Evolutionary conservation across 805 yeast species (phyloP).

Genomic region (Kuraishia borneana): DNA sequence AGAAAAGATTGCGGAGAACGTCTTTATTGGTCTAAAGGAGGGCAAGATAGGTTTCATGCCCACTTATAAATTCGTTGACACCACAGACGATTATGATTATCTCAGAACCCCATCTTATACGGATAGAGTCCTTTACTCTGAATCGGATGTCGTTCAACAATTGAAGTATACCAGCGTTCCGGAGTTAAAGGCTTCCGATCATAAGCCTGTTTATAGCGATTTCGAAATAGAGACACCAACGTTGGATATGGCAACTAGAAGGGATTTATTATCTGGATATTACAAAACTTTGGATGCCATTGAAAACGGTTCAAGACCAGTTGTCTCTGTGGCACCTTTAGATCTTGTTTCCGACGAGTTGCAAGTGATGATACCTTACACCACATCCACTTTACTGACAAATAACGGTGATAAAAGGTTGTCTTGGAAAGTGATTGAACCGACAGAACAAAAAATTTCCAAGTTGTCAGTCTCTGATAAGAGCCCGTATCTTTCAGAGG

Average conservation of each 20-base stretch:
- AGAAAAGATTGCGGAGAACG: constrained; percentile 19
- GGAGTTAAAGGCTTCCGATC: constrained; percentile 32
- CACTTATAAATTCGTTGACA: constrained; percentile 32
- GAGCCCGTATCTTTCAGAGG: constrained; percentile 7
- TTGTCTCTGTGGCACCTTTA: constrained; percentile 24
- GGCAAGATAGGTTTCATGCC: constrained; percentile 38
- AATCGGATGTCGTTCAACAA: constrained; percentile 8
- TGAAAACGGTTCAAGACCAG: constrained; percentile 31
- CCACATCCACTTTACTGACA: constrained; percentile 16
- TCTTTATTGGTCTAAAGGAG: constrained; percentile 37
- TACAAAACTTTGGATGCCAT: constrained; percentile 28
- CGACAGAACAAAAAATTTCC: constrained; percentile 9
- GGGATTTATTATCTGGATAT: constrained; percentile 22
- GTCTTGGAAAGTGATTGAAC: constrained; percentile 24
- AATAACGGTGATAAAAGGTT: constrained; percentile 25
- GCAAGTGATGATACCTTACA: constrained; percentile 12
- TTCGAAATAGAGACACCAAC: constrained; percentile 19
- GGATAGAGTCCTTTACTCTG: constrained; percentile 38
- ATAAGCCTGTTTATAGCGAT: constrained; percentile 38
- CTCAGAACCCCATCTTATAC: constrained; percentile 47
- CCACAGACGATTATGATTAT: constrained; percentile 15
- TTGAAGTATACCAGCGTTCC: constrained; percentile 11
- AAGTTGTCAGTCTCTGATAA: constrained; percentile 5
- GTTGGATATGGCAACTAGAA: constrained; percentile 25
- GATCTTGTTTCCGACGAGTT: constrained; percentile 17